These are phyloP conservation scores for Coemansia sp. DNA, from an alignment of 192 early-diverging fungal species.

Conservation along the genomic window DNA sequence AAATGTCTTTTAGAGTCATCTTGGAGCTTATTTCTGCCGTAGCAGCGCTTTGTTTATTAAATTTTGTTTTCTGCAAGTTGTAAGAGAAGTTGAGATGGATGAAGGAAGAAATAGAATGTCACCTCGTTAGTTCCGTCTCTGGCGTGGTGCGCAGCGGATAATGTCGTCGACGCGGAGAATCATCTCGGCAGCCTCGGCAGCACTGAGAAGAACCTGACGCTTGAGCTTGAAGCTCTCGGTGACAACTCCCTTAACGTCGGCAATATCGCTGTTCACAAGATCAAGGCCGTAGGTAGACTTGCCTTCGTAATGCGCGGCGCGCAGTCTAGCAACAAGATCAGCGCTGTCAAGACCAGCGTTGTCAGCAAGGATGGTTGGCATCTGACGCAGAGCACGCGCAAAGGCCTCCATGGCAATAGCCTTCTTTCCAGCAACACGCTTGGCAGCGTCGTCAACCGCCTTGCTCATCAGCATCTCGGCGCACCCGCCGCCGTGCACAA, in stretches of 20 bases:
- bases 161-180: conserved; percentile 98
- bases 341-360: conserved; percentile 96
- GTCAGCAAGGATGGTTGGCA: conserved; percentile 96
- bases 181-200: conserved; percentile 95
- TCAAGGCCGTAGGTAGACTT: conserved; percentile 78
- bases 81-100: background rate
- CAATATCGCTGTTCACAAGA: conserved; percentile 79
- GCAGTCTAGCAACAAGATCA: conserved; percentile 88
- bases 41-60: background rate
- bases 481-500: conserved; percentile 94
- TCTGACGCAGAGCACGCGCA: conserved; percentile 90
- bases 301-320: conserved; percentile 91
- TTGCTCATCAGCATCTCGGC: conserved; percentile 97
- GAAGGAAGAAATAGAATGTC: background rate
- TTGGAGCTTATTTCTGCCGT: background rate
- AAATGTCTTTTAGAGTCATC: conserved; percentile 8
- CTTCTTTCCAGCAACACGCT: conserved; percentile 90
- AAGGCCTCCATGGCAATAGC: conserved; percentile 94
- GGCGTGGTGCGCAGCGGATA: conserved; percentile 83
- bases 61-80: background rate
- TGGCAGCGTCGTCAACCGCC: conserved; percentile 92
- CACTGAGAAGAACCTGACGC: conserved; percentile 87
- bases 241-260: conserved; percentile 81
- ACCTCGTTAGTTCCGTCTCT: conserved; percentile 42
- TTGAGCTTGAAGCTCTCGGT: conserved; percentile 98